Percentiles rank a stretch among this genome's conserved stretches.
Conservation (phyloP, 1,139 yeast genomes). For the Pneumocystis jirovecii region DNA sequence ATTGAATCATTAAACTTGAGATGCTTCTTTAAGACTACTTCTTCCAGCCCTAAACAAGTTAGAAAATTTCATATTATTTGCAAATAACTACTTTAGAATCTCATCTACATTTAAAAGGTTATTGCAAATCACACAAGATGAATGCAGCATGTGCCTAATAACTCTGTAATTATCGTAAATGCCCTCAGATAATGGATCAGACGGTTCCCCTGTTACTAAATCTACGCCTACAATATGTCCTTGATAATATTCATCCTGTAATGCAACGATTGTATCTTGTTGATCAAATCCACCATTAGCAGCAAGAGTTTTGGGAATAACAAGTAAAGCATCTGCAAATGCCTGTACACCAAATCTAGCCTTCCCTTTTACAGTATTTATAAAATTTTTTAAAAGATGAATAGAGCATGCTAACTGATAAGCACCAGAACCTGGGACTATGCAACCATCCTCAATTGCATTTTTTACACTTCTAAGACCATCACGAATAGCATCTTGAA, state of each 20-base stretch:
- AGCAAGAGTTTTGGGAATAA: constrained; percentile 84
- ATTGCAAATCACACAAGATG: constrained; percentile 90
- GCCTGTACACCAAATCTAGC: constrained; percentile 83
- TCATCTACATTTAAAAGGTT: constrained; percentile 90
- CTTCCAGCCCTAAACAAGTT: neutral
- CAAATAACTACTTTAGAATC: constrained; percentile 31
- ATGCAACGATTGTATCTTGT: constrained; percentile 71
- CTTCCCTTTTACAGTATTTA: constrained; percentile 57
- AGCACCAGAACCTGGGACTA: constrained; percentile 96
- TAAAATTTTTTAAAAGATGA: constrained; percentile 39
- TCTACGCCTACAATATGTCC: constrained; percentile 84
- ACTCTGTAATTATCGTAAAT: constrained; percentile 95
- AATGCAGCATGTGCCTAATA: constrained; percentile 75
- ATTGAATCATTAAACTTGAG: neutral
- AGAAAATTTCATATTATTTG: neutral
- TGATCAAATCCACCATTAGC: constrained; percentile 90
- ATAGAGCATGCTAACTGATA: constrained; percentile 72
- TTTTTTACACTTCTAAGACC: constrained; percentile 92
- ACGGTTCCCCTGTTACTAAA: constrained; percentile 80
- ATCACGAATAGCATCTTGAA: constrained; percentile 93
- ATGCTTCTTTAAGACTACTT: neutral
- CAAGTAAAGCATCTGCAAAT: constrained; percentile 77
- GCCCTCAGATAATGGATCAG: constrained; percentile 90
- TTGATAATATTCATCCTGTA: constrained; percentile 79
- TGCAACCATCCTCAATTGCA: constrained; percentile 66